phyloP scores from a whole-genome alignment of 1,284 basidiomycete species.

The Ustilago nuda region DNA sequence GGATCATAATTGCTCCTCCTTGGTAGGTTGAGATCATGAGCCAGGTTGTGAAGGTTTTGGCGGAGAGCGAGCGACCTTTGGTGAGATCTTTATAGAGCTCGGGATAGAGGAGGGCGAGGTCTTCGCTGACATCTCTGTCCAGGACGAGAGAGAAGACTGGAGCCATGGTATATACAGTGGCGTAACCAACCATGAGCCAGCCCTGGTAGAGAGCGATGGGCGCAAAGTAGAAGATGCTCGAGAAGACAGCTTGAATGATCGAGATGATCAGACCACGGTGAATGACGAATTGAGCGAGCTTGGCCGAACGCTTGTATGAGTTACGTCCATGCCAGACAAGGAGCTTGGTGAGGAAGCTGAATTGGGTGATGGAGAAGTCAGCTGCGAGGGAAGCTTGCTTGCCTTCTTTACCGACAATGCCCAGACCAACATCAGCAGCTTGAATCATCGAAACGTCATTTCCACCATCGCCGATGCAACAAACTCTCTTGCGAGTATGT shows the following conservation, averaged over 20 bases:
- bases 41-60: slow-evolving; percentile 99
- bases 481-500: slow-evolving; percentile 92
- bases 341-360: slow-evolving; percentile 92
- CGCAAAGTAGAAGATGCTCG: slow-evolving; percentile 97
- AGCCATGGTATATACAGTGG: slow-evolving; percentile 97
- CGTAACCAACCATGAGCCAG: slow-evolving; percentile 97
- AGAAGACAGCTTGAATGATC: slow-evolving; percentile 89
- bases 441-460: slow-evolving; percentile 98
- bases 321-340: slow-evolving; percentile 97
- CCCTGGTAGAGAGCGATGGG: slow-evolving; percentile 98
- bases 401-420: slow-evolving; percentile 98
- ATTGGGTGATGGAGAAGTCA: slow-evolving; percentile 97
- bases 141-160: slow-evolving; percentile 97
- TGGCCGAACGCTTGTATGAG: slow-evolving; percentile 96
- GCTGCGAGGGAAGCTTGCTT: slow-evolving; percentile 97
- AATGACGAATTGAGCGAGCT: slow-evolving; percentile 98
- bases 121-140: slow-evolving; percentile 94
- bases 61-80: slow-evolving; percentile 77
- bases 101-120: slow-evolving; percentile 92
- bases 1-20: slow-evolving; percentile 98
- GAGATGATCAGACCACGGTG: slow-evolving; percentile 94
- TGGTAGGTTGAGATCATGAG: slow-evolving; percentile 97
- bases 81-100: slow-evolving; percentile 98
- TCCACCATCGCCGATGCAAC: slow-evolving; percentile 95
- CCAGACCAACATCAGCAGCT: slow-evolving; percentile 91